Conservation (phyloP, 176 grass and related monocot species). For the Phyllostachys edulis region DNA sequence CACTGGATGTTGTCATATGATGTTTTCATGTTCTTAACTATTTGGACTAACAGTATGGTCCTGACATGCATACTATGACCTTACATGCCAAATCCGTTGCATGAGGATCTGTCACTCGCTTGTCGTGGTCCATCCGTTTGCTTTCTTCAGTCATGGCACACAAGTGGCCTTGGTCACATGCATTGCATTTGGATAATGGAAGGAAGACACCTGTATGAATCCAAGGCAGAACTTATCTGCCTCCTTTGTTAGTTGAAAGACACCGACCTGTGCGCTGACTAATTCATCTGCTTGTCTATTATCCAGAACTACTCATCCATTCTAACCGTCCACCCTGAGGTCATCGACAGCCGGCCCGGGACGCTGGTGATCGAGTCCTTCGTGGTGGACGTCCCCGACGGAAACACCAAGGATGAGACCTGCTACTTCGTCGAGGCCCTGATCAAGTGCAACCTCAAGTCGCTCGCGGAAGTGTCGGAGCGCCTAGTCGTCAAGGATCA, state of each 20-base stretch:
- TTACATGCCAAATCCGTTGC: slow-evolving; percentile 37
- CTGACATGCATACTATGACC: slow-evolving; percentile 36
- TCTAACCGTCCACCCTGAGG: slow-evolving; percentile 84
- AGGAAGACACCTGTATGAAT: slow-evolving; percentile 11
- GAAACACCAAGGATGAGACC: slow-evolving; percentile 88
- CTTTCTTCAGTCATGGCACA: slow-evolving; percentile 28
- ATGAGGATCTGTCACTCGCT: slow-evolving; percentile 33
- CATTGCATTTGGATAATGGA: slow-evolving; percentile 24
- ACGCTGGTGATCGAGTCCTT: slow-evolving; percentile 91
- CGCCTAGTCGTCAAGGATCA: slow-evolving; percentile 58
- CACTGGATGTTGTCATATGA: slow-evolving; percentile 17
- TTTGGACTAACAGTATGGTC: slow-evolving; percentile 38
- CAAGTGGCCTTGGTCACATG: slow-evolving; percentile 37
- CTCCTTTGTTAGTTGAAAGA: slow-evolving; percentile 1
- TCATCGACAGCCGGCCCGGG: slow-evolving; percentile 67
- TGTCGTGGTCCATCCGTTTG: slow-evolving; percentile 37
- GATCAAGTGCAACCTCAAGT: slow-evolving; percentile 98
- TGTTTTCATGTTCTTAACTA: slow-evolving; percentile 23
- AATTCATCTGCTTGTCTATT: slow-evolving; percentile 28
- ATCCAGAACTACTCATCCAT: slow-evolving; percentile 93
- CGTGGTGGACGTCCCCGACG: slow-evolving; percentile 82
- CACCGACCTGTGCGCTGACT: slow-evolving; percentile 12
- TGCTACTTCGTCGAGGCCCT: slow-evolving; percentile 89
- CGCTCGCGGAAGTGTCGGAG: slow-evolving; percentile 79
- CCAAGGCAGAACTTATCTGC: not conserved